These are phyloP conservation scores for Phytophthora ramorum DNA, from an alignment of 352 stramenopile genomes.

Conservation along the genomic window DNA sequence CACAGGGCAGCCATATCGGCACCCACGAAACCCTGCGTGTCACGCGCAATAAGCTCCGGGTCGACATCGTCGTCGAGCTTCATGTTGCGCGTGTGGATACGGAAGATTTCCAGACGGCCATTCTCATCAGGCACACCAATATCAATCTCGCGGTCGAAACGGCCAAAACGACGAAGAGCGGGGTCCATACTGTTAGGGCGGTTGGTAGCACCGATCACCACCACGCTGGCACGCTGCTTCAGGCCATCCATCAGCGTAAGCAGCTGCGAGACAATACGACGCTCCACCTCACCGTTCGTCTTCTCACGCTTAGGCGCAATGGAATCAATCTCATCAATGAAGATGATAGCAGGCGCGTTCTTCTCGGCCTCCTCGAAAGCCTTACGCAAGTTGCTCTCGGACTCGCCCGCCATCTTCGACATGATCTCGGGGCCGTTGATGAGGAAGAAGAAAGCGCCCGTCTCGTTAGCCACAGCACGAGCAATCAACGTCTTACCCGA, in stretches of 20 bases:
- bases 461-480: slow-evolving; percentile 98
- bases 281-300: slow-evolving; percentile 99
- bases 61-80: slow-evolving; percentile 99
- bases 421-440: slow-evolving; percentile 99
- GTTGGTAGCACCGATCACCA: slow-evolving; percentile 99
- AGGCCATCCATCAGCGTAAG: slow-evolving; percentile 99
- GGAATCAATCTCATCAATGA: slow-evolving; percentile 99
- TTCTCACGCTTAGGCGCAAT: slow-evolving; percentile 99
- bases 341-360: slow-evolving; percentile 99
- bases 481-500: slow-evolving; percentile 99
- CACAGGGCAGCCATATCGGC: slow-evolving; percentile 99
- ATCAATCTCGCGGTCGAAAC: slow-evolving; percentile 99
- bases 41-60: slow-evolving; percentile 96
- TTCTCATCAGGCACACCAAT: slow-evolving; percentile 99
- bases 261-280: slow-evolving; percentile 98
- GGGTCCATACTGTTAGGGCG: slow-evolving; percentile 98
- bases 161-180: slow-evolving; percentile 97
- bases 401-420: slow-evolving; percentile 97
- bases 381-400: slow-evolving; percentile 94
- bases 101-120: slow-evolving; percentile 98
- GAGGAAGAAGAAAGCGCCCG: slow-evolving; percentile 99
- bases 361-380: slow-evolving; percentile 99
- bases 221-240: slow-evolving; percentile 92
- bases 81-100: slow-evolving; percentile 99
- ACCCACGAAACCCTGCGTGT: slow-evolving; percentile 99